Base-by-base conservation (phyloP, 2,329 filamentous ascomycete species). In the Xylaria sp. region DNA sequence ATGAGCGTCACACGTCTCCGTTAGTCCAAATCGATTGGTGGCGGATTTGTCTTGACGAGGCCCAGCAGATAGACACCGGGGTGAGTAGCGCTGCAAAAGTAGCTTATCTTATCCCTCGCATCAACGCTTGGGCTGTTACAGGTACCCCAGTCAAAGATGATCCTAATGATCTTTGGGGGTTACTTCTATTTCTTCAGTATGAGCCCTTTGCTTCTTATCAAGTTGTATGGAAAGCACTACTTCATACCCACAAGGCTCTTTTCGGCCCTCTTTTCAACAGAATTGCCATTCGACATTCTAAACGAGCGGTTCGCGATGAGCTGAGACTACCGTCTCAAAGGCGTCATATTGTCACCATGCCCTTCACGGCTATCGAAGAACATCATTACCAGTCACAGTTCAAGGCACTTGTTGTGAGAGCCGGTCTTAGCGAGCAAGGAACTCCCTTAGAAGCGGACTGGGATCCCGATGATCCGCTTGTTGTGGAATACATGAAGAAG, bases 61-160 rank as follows among this genome's bases (percentile, higher is more conserved):
- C 94, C 0, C 95, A 99, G 72, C 96, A 97, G 90, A 88, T 98
- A 43, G 94, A 98, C 74, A 94, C 87, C 67, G 92, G 93, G 35
- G 88, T 96, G 3, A 94, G 88, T 70, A 89, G 92, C 69, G 92
- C 94, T 28, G 94, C 95, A 1, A 86, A 84, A 49, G 88, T 97
- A 14, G 93, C 93, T 37, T 87, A 88, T 42, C 80, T 90, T 25
- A 89, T 99, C 64, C 93, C 94, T 46, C 86, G 95, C 28, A 78
- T 91, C 66, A 94, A 97, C 77, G 89, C 92, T 2, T 98, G 95
- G 95, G 93, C 90, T 14, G 88, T 99, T 42, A 94, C 92, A 0
- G 95, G 92, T 43, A 99, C 95, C 0, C 95, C 95, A 0, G 84
- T 98, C 38, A 90, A 91, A 67, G 92, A 92, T 67, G 85, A 92